These are phyloP conservation scores for Cladosporium velox DNA, from an alignment of 2,329 filamentous ascomycete species.

Conservation along the genomic window DNA sequence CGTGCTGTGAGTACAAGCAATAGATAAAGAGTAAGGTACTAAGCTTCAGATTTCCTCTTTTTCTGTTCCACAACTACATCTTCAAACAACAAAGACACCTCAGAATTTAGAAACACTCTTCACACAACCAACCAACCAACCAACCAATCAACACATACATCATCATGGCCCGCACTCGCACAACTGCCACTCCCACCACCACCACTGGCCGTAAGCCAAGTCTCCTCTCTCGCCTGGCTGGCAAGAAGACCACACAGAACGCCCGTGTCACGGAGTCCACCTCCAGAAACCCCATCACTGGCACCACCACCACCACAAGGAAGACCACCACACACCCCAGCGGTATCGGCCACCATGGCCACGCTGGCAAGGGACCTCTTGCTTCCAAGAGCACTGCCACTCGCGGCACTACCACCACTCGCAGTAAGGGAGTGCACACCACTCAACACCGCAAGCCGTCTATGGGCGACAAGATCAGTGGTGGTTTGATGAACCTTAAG, in stretches of 20 bases:
- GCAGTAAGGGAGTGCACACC: conserved; percentile 48
- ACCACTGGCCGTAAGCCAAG: conserved; percentile 50
- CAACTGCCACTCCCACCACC: conserved; percentile 25
- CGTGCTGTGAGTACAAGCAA: neutral
- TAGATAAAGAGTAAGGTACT: conserved; percentile 16
- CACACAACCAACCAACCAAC: neutral
- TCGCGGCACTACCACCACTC: conserved; percentile 40
- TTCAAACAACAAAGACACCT: neutral
- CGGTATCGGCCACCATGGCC: conserved; percentile 30
- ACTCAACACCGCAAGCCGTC: conserved; percentile 65
- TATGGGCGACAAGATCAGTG: conserved; percentile 75
- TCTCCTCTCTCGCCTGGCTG: conserved; percentile 57
- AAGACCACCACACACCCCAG: conserved; percentile 37
- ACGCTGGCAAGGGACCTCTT: conserved; percentile 30
- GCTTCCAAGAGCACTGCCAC: conserved; percentile 28
- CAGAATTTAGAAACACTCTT: neutral
- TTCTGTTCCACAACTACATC: neutral
- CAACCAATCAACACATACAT: neutral
- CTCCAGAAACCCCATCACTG: conserved; percentile 45
- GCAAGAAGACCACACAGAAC: conserved; percentile 42
- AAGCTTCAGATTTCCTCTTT: neutral
- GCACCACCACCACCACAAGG: conserved; percentile 35
- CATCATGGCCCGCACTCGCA: conserved; percentile 27
- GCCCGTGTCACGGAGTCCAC: conserved; percentile 45
- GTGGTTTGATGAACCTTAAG: conserved; percentile 72